Evolutionary conservation across 768 basidiomycete species (phyloP).

Genomic region (Coprinopsis strossmayeri): DNA sequence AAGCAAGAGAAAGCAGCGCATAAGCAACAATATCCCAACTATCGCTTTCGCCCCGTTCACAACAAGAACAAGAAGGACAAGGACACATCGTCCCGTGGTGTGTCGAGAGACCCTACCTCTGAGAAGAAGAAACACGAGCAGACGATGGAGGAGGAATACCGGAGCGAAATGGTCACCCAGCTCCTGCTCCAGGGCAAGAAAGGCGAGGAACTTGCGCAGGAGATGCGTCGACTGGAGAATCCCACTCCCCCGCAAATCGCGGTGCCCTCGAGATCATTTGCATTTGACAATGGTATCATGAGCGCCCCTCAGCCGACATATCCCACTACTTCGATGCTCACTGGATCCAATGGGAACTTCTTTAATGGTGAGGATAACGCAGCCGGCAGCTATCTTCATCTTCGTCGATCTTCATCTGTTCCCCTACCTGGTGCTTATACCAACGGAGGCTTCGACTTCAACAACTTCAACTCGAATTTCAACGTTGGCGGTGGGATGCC

Average conservation of each 20-base stretch:
- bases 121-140: slow-evolving; percentile 28
- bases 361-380: slow-evolving; percentile 4
- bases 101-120: slow-evolving; percentile 1
- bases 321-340: slow-evolving; percentile 9
- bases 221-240: slow-evolving; percentile 48
- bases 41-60: slow-evolving; percentile 49
- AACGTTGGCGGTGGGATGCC: slow-evolving; percentile 14
- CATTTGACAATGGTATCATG: slow-evolving; percentile 11
- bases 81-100: background rate
- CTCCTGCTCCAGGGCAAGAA: slow-evolving; percentile 64
- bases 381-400: slow-evolving; percentile 25
- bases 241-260: background rate
- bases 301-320: slow-evolving; percentile 14
- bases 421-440: slow-evolving; percentile 44
- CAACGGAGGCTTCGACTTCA: slow-evolving; percentile 12
- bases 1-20: slow-evolving; percentile 72
- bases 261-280: slow-evolving; percentile 12
- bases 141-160: slow-evolving; percentile 46
- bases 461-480: slow-evolving; percentile 14
- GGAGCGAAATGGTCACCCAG: slow-evolving; percentile 63
- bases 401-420: slow-evolving; percentile 55
- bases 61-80: slow-evolving; percentile 39
- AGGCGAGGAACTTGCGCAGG: slow-evolving; percentile 59
- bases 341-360: slow-evolving; percentile 5
- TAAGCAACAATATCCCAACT: slow-evolving; percentile 62